Evolutionary conservation across 768 basidiomycete species (phyloP).

Genomic region (Paxillus rubicundulus): DNA sequence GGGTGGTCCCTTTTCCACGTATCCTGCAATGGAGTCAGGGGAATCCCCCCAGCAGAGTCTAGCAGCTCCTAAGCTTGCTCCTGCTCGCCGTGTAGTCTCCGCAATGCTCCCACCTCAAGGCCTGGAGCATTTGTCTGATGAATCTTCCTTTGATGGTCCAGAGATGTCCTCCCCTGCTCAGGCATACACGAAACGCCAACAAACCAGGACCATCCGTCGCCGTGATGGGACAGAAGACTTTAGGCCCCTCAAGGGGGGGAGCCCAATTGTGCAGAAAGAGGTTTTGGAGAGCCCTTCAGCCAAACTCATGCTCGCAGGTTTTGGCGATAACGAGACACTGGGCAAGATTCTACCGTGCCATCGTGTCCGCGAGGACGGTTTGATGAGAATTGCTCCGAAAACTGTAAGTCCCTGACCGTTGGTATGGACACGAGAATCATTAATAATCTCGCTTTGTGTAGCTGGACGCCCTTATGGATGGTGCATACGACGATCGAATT

Average conservation of each 20-base stretch:
- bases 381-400: constrained; percentile 81
- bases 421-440: not conserved
- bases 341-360: constrained; percentile 96
- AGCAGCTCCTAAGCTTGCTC: constrained; percentile 35
- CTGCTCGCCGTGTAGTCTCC: constrained; percentile 71
- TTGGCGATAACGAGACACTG: constrained; percentile 88
- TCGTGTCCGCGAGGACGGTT: constrained; percentile 88
- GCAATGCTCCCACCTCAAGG: constrained; percentile 53
- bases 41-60: constrained; percentile 31
- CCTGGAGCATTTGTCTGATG: constrained; percentile 51
- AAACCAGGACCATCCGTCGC: constrained; percentile 71
- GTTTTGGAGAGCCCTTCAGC: constrained; percentile 57
- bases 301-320: constrained; percentile 62
- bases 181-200: constrained; percentile 75
- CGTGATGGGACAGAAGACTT: constrained; percentile 84
- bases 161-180: constrained; percentile 81
- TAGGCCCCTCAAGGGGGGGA: constrained; percentile 67
- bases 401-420: constrained; percentile 56
- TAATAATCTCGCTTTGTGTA: constrained; percentile 31
- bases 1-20: constrained; percentile 39
- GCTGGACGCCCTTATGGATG: constrained; percentile 78
- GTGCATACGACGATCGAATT: constrained; percentile 64
- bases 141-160: constrained; percentile 51
- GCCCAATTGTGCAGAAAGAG: constrained; percentile 42
- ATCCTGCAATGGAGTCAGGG: constrained; percentile 36